phyloP scores from a whole-genome alignment of 2,329 filamentous ascomycete species.

The Celoporthe dispersa region DNA sequence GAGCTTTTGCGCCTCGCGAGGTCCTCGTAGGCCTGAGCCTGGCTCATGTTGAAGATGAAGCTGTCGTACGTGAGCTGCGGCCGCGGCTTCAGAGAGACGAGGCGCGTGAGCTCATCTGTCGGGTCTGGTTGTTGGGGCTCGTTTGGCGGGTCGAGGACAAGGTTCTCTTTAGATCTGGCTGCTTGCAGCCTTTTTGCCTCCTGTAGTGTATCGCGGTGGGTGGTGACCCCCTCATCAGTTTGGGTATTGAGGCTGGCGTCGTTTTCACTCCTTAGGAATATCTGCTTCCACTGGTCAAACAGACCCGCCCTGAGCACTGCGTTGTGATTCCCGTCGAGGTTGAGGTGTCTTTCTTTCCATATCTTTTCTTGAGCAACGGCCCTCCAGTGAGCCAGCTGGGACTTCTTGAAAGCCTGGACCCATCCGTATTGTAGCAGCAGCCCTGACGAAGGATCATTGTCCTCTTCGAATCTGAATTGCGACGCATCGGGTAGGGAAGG shows the following conservation, averaged over 20 bases:
- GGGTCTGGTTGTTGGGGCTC: neutral
- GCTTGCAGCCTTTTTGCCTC: neutral
- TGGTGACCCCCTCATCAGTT: too few species aligned
- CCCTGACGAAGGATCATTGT: neutral
- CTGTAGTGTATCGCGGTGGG: neutral
- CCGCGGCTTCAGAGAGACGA: neutral
- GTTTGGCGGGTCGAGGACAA: neutral
- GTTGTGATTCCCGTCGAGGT: neutral
- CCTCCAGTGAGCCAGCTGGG: neutral
- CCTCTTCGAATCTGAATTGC: neutral
- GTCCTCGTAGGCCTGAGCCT: neutral
- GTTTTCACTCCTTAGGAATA: fast-evolving
- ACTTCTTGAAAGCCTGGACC: neutral
- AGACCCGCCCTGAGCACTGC: neutral
- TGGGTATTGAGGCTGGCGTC: neutral
- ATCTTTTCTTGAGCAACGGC: neutral
- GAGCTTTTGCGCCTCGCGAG: neutral
- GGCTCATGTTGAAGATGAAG: slow-evolving; percentile 5
- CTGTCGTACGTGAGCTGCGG: slow-evolving; percentile 8
- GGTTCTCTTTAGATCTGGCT: neutral
- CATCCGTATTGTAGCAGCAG: neutral
- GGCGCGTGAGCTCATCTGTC: neutral
- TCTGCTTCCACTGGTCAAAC: neutral
- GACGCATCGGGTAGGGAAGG: neutral
- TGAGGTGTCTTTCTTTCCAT: neutral